Evolutionary conservation across 1,284 basidiomycete genomes (phyloP), one percentile per base, ranked within the genome.

Genomic region (Marasmius sp.): DNA sequence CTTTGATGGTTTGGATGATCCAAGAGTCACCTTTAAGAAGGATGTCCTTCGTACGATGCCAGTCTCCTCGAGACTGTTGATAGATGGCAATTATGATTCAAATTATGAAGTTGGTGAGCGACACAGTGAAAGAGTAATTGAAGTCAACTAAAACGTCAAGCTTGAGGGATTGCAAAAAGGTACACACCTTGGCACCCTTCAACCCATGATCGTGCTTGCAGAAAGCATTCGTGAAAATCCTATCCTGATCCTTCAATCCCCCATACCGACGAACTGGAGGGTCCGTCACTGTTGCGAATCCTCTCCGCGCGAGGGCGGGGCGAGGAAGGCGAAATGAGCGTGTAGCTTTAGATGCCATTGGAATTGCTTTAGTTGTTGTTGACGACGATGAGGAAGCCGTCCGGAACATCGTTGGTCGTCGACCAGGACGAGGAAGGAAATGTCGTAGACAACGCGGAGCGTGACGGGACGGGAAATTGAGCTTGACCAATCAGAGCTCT

Each of bases 1-100:
- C 94, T 77, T 99, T 98, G 73, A 98, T 93, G 60, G 88, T 89
- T 74, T 97, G 89, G 66, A 99, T 98, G 71, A 99, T 95, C 93
- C 94, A 98, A n/a, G 88, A 85, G 79, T 99, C 95, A 61, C 97
- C 96, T 75, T 98, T 98, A 61, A 91, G 81, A 51, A 99, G 67
- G 69, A 98, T 97, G 65, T 98, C 97, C 77, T 98, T 98, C 64
- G 97, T 99, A 66, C 87, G 85, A 77, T 98, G 96, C 97, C 97
- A 99, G 81, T 98, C 96, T 50, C 97, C 97, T 57, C 97, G 90
- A 54, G 90, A 83, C 91, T 96, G 69, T 48, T 45, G 59, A 51
- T 55, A 18, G 58, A 58, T 52, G 22, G 36, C 49, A 57, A 62
- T 41, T 39, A 59, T 16, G 16, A 50, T 27, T 27, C 5, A 27